phyloP scores from a whole-genome alignment of 106 monocot species.

The Acorus calamus region DNA sequence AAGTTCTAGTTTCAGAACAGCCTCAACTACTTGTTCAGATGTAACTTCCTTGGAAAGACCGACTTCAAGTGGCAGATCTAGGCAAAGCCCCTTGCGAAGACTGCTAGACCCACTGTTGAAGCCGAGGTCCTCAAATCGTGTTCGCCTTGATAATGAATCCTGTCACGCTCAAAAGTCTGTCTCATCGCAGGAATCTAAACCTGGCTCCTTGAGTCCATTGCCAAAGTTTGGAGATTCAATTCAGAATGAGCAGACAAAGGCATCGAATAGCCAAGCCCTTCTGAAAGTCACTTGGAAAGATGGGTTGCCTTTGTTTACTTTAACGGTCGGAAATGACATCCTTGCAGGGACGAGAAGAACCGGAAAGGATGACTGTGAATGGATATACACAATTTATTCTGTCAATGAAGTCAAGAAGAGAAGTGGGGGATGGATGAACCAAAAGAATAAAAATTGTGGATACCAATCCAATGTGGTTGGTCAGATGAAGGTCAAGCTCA shows the following conservation, averaged over 20 bases:
- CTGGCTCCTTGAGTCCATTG: slow-evolving; percentile 3
- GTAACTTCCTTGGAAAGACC: slow-evolving; percentile 23
- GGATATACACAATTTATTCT: slow-evolving; percentile 52
- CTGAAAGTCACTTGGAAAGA: slow-evolving; percentile 77
- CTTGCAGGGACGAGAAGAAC: slow-evolving; percentile 61
- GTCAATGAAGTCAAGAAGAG: slow-evolving; percentile 65
- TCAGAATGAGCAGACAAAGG: slow-evolving; percentile 13
- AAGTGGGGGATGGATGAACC: slow-evolving; percentile 47
- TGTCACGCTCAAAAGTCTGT: no score
- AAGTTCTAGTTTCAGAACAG: slow-evolving; percentile 35
- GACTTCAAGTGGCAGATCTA: slow-evolving; percentile 14
- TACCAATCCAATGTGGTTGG: slow-evolving; percentile 49
- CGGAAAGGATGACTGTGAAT: slow-evolving; percentile 22
- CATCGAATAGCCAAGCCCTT: slow-evolving; percentile 50
- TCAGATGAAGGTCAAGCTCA: slow-evolving; percentile 41
- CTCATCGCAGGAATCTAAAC: no score
- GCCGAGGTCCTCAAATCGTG: slow-evolving; percentile 19
- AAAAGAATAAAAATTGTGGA: slow-evolving; percentile 45
- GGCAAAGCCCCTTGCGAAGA: slow-evolving; percentile 54
- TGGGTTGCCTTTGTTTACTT: slow-evolving; percentile 62
- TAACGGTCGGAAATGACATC: slow-evolving; percentile 60
- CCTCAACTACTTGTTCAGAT: slow-evolving; percentile 13
- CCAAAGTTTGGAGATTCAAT: background rate
- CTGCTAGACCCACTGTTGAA: slow-evolving; percentile 65
- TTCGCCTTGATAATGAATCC: background rate